Evolutionary conservation across 139 green algal species (phyloP).

Genomic region (Closterium sp.): DNA sequence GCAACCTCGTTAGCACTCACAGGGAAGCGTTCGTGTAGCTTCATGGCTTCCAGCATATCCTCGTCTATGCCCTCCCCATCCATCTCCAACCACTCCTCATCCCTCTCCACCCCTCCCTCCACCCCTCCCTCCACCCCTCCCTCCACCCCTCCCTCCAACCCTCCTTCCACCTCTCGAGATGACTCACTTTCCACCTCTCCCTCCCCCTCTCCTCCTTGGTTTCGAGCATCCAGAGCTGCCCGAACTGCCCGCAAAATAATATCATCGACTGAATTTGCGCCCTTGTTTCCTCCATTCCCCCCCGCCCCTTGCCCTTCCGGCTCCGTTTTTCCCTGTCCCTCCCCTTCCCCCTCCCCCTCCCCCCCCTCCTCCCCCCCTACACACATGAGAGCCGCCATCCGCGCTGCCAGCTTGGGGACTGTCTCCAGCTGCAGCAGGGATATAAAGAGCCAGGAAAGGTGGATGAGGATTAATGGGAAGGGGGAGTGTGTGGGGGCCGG

Average conservation of each 20-base stretch:
- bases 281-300: background rate
- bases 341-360: background rate
- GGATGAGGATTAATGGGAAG: background rate
- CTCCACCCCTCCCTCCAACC: background rate
- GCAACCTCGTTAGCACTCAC: background rate
- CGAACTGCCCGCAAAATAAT: background rate
- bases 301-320: no score
- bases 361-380: background rate
- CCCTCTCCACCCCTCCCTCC: background rate
- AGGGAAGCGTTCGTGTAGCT: background rate
- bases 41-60: background rate
- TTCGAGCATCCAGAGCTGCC: background rate
- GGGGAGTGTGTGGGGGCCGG: no score
- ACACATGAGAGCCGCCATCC: constrained; percentile 20
- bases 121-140: background rate
- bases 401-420: constrained; percentile 11
- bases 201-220: no score
- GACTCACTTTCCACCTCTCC: no score
- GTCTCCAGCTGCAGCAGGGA: constrained; percentile 16
- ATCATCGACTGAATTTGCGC: background rate
- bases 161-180: background rate
- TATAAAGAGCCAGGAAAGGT: background rate
- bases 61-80: background rate
- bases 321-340: background rate
- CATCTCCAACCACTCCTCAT: background rate